These are phyloP conservation scores for Cystoderma amianthinum DNA, from an alignment of 768 basidiomycete species.

Conservation along the genomic window DNA sequence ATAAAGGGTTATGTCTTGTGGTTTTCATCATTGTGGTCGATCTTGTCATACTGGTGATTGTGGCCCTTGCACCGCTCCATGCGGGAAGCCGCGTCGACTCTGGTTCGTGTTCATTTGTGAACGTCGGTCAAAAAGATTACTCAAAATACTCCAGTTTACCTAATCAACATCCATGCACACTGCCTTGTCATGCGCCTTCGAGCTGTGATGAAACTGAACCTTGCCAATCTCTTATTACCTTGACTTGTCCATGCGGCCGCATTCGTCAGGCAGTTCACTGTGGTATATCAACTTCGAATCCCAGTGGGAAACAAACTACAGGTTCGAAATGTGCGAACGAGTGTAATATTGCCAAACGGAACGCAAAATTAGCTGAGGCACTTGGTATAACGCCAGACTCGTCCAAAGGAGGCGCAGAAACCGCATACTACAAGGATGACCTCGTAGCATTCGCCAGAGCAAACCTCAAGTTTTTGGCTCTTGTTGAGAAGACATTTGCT, in stretches of 20 bases:
- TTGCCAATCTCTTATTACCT: slow-evolving; percentile 59
- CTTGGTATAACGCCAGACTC: slow-evolving; percentile 61
- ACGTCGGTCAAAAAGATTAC: neutral
- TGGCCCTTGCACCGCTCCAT: slow-evolving; percentile 66
- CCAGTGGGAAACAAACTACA: slow-evolving; percentile 29
- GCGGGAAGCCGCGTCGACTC: slow-evolving; percentile 80
- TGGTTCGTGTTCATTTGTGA: slow-evolving; percentile 64
- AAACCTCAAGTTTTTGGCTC: slow-evolving; percentile 57
- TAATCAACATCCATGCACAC: slow-evolving; percentile 66
- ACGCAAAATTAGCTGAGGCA: slow-evolving; percentile 84
- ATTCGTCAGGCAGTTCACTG: slow-evolving; percentile 71
- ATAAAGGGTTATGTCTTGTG: slow-evolving; percentile 66
- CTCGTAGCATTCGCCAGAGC: slow-evolving; percentile 52
- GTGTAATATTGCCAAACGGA: slow-evolving; percentile 80
- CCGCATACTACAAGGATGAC: slow-evolving; percentile 50
- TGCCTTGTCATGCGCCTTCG: slow-evolving; percentile 84
- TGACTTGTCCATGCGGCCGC: slow-evolving; percentile 81
- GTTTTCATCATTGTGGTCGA: slow-evolving; percentile 83
- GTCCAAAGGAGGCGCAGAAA: slow-evolving; percentile 27
- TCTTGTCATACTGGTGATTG: slow-evolving; percentile 81
- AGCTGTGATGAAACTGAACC: slow-evolving; percentile 76
- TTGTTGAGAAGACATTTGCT: slow-evolving; percentile 77
- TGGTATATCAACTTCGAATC: slow-evolving; percentile 45
- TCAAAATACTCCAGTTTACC: slow-evolving; percentile 41
- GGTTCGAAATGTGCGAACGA: slow-evolving; percentile 71